Percentiles rank a stretch among this genome's conserved stretches.
Conservation (phyloP, 768 basidiomycete species). For the Pleurotus sapidus region DNA sequence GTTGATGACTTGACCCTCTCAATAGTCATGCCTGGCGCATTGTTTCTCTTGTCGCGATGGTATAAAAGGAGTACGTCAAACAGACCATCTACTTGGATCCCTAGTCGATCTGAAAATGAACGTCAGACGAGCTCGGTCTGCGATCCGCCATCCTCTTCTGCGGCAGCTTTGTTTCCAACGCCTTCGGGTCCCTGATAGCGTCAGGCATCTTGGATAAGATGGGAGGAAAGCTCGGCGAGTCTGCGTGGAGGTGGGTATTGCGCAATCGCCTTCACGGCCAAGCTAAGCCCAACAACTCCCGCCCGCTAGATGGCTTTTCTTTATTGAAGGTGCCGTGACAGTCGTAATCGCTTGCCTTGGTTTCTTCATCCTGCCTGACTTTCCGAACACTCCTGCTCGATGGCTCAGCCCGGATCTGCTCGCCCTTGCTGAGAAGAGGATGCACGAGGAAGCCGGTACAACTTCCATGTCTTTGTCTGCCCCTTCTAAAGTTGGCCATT, state of each 20-base stretch:
- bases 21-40: slow-evolving; percentile 29
- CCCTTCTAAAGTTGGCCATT: slow-evolving; percentile 31
- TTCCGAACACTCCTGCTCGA: slow-evolving; percentile 32
- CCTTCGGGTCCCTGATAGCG: slow-evolving; percentile 50
- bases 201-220: slow-evolving; percentile 45
- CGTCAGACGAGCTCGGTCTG: slow-evolving; percentile 36
- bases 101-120: background rate
- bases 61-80: slow-evolving; percentile 37
- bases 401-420: slow-evolving; percentile 60
- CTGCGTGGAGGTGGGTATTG: slow-evolving; percentile 45
- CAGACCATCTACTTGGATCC: background rate
- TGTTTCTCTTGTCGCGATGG: slow-evolving; percentile 33
- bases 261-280: background rate
- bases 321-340: slow-evolving; percentile 43
- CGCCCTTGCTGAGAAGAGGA: slow-evolving; percentile 52
- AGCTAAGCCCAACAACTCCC: too few relatives aligned
- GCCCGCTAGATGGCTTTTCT: slow-evolving; percentile 41
- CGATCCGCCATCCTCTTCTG: slow-evolving; percentile 42
- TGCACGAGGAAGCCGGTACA: slow-evolving; percentile 54
- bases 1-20: slow-evolving; percentile 15
- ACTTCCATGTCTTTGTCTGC: slow-evolving; percentile 9
- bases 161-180: slow-evolving; percentile 49
- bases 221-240: slow-evolving; percentile 44
- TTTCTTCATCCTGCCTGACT: slow-evolving; percentile 48
- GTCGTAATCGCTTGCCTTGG: slow-evolving; percentile 41